Evolutionary conservation across 805 yeast genomes (phyloP).

Genomic region (Suhomyces emberorum): DNA sequence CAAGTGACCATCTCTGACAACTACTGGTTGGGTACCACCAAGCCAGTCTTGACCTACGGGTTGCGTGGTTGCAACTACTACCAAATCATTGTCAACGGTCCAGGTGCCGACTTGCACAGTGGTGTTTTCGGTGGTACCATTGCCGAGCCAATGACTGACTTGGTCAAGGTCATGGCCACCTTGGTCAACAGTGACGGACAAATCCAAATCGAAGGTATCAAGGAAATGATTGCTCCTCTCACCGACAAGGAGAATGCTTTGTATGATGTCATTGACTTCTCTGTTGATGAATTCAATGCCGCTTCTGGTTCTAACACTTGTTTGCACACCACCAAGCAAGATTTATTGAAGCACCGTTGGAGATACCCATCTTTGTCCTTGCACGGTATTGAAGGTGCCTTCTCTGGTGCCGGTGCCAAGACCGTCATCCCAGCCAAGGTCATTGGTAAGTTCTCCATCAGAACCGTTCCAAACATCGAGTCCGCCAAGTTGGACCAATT

Average conservation of each 20-base stretch:
- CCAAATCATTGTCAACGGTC: slow-evolving; percentile 78
- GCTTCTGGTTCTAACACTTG: slow-evolving; percentile 89
- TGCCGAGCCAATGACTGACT: slow-evolving; percentile 96
- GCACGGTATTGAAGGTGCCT: slow-evolving; percentile 98
- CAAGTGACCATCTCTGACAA: slow-evolving; percentile 96
- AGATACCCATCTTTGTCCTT: slow-evolving; percentile 93
- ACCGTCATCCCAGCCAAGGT: slow-evolving; percentile 97
- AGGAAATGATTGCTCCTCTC: slow-evolving; percentile 93
- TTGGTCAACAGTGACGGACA: slow-evolving; percentile 81
- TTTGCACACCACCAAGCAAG: slow-evolving; percentile 71
- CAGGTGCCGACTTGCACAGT: slow-evolving; percentile 95
- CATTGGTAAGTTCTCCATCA: slow-evolving; percentile 88
- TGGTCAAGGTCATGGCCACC: slow-evolving; percentile 69
- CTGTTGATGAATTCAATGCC: slow-evolving; percentile 76
- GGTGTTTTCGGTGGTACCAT: slow-evolving; percentile 97
- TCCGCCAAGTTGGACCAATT: slow-evolving; percentile 72
- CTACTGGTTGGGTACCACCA: slow-evolving; percentile 97
- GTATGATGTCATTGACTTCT: slow-evolving; percentile 84
- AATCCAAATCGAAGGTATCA: slow-evolving; percentile 82
- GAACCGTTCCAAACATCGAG: slow-evolving; percentile 95
- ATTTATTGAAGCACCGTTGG: slow-evolving; percentile 97
- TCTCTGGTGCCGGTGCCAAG: slow-evolving; percentile 92
- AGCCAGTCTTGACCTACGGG: slow-evolving; percentile 97
- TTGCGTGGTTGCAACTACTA: slow-evolving; percentile 96
- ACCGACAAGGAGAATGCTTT: slow-evolving; percentile 74